A percentile compares a stretch with the other conserved stretches of the same genome.
phyloP scores from a whole-genome alignment of 2,329 filamentous ascomycete genomes.

The Trichoderma hamatum region DNA sequence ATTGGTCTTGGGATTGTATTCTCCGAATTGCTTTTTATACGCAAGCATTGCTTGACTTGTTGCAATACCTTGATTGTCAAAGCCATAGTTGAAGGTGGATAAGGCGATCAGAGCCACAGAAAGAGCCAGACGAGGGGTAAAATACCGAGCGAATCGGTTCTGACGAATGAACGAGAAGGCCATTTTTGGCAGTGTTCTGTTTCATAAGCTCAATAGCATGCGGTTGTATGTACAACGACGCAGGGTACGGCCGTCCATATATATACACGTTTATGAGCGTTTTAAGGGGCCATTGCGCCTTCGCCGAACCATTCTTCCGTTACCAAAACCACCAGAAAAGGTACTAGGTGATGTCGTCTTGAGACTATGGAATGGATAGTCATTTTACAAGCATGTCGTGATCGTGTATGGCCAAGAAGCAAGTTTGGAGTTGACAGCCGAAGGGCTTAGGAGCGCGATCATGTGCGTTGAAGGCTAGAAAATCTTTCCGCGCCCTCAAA shows the following conservation, averaged over 20 bases:
- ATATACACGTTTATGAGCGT: background rate
- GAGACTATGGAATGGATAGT: background rate
- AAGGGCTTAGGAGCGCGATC: background rate
- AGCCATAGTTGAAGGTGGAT: constrained; percentile 22
- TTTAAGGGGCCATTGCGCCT: constrained; percentile 1
- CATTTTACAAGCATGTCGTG: background rate
- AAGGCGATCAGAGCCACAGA: constrained; percentile 13
- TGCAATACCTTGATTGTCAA: constrained; percentile 17
- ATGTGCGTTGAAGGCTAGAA: background rate
- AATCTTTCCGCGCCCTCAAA: constrained; percentile 18
- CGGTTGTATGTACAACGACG: background rate
- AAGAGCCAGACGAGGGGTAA: constrained; percentile 13
- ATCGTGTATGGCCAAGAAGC: background rate
- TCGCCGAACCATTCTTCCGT: background rate
- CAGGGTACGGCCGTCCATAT: background rate
- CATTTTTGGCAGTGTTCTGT: background rate
- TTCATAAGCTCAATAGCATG: background rate
- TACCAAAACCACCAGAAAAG: background rate
- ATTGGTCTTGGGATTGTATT: constrained; percentile 7
- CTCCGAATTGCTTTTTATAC: constrained; percentile 21
- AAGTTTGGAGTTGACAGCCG: background rate
- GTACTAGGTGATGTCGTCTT: background rate
- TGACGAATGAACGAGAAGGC: constrained; percentile 3
- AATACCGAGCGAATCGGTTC: constrained; percentile 13
- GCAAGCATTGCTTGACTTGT: constrained; percentile 19